A percentile compares a stretch with the other conserved stretches of the same genome.
Conservation (phyloP, 202 grass and related monocot genomes). For the Brachypodium distachyon region DNA sequence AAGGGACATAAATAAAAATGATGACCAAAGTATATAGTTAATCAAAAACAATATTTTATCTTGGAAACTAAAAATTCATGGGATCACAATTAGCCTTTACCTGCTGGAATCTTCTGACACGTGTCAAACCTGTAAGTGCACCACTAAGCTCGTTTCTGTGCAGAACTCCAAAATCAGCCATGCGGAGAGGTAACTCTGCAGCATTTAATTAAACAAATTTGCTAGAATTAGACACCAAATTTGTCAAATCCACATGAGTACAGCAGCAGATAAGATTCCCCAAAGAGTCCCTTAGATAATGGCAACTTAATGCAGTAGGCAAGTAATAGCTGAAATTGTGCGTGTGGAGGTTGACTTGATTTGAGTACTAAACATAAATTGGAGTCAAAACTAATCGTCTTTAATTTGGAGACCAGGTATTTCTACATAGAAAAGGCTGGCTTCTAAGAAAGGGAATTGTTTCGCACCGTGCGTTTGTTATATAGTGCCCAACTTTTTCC, state of each 20-base stretch:
- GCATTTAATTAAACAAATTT: slow-evolving; percentile 10
- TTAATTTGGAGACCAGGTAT: not conserved
- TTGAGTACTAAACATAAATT: not conserved
- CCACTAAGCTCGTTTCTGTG: slow-evolving; percentile 97
- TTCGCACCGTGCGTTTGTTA: not conserved
- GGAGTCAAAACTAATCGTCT: not conserved
- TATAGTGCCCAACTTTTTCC: not conserved
- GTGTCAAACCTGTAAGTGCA: slow-evolving; percentile 94
- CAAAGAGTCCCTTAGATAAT: not conserved
- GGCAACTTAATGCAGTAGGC: not conserved
- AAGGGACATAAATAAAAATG: slow-evolving; percentile 1
- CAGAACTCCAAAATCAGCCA: slow-evolving; percentile 98
- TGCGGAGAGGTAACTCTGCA: slow-evolving; percentile 90
- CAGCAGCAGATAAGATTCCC: not conserved
- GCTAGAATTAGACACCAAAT: not conserved
- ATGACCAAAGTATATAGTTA: not conserved
- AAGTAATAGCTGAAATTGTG: not conserved
- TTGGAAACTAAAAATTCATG: slow-evolving; percentile 2
- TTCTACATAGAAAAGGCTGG: not conserved
- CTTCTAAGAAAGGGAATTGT: not conserved
- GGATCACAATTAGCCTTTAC: slow-evolving; percentile 41
- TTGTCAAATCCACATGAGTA: not conserved
- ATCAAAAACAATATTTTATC: not conserved
- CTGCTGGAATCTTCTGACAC: slow-evolving; percentile 99
- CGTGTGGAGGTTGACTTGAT: not conserved